Conservation (phyloP, 1,284 basidiomycete genomes). For the Trichosporon sp. region DNA sequence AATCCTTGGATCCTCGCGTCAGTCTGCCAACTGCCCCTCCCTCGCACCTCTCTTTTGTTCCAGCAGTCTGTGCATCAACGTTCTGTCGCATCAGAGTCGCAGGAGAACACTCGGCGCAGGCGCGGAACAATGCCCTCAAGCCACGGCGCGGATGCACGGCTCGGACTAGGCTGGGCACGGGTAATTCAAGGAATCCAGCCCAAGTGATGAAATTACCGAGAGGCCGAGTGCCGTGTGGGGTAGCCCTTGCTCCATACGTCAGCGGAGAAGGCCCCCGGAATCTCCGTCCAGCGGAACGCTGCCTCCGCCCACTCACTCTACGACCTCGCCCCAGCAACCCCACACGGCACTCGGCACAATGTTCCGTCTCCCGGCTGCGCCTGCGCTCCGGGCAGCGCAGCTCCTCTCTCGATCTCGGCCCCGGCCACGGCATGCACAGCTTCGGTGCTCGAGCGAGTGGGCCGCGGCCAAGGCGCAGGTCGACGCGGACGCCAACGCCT, state of each 20-base stretch:
- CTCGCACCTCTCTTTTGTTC: not conserved
- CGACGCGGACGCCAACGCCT: not conserved
- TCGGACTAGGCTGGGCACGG: not conserved
- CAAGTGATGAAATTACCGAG: not conserved
- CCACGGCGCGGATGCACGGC: not conserved
- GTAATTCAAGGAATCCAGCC: not conserved
- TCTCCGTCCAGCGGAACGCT: not conserved
- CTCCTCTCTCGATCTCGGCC: not conserved
- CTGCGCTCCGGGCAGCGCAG: too few species aligned
- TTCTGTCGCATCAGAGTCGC: not conserved
- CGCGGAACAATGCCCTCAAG: not conserved
- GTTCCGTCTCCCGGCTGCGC: not conserved
- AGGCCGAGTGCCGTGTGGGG: not conserved
- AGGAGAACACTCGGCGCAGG: too few species aligned
- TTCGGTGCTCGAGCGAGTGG: not conserved
- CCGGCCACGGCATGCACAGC: not conserved
- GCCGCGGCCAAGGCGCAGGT: not conserved
- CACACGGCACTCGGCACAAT: not conserved
- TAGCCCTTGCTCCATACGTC: not conserved
- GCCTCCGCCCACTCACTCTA: not conserved
- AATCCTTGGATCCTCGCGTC: not conserved
- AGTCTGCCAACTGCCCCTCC: too few species aligned
- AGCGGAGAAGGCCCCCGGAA: not conserved
- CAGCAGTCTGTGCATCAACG: not conserved
- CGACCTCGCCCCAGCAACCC: not conserved